Evolutionary conservation across 345 rosid genomes (phyloP), one percentile per base, ranked within the genome.

Genomic region (Euphorbia lathyris): DNA sequence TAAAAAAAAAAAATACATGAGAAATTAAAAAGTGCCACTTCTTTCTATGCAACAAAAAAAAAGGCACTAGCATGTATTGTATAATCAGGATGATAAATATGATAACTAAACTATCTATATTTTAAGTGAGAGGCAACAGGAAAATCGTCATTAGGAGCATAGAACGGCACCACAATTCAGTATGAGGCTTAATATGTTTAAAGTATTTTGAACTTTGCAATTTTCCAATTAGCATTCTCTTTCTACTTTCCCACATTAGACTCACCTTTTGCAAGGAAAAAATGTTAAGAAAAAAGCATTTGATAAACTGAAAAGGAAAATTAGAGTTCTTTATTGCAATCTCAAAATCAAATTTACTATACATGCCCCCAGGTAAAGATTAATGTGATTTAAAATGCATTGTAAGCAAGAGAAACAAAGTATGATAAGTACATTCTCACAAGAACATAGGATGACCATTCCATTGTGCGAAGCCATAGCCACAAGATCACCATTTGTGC

Each of bases 401-500:
- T 36, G 42, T 4, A 22, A 67, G 11, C 20, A 23, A 32, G 1
- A 32, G 5, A 63, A 38, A 59, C 36, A 67, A 66, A 40, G 29
- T 65, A 7, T 47, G 56, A 48, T 26, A 69, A 73, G 77, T 83
- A 91, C 98, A 78, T 75, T 83, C 59, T 86, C 93, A 64, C 95
- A 90, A 59, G 95, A 83, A 76, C 90, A 86, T 59, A 94, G 72
- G 76, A 90, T 88, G 68, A 91, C 97, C 95, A 81, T 86, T 88
- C 97, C 98, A 53, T 91, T 90, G 59, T 83, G 97, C 13, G 98
- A 94, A 66, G 98, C 98, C 97, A 94, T 88, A 47, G 97, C 97
- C 65, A 91, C 90, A 65, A 91, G 89, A 80, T 94, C 98, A 72
- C 87, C 85, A 79, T 86, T 88, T 72, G 92, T 71, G 80, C 98